Evolutionary conservation across 768 basidiomycete genomes (phyloP), one percentile per base, ranked within the genome.

Genomic region (Hypsizygus marmoreus): DNA sequence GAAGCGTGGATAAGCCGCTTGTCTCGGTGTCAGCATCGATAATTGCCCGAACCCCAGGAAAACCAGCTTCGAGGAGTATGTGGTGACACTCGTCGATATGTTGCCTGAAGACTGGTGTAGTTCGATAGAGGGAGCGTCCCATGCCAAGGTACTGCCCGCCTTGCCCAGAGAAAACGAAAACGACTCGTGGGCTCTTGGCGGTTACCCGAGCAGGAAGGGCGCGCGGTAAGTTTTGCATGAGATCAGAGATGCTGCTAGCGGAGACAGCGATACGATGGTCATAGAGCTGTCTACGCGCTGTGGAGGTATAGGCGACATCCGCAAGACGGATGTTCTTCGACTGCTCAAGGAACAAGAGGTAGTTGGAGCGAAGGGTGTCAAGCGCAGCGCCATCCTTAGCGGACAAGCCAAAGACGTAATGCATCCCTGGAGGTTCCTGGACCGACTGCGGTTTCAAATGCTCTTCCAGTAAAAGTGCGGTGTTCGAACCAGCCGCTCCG

Each of bases 81-180:
- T 43, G 50, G 34, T 88, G 71, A 52, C 86, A 89, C 37, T 77
- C 70, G 53, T 88, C 77, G 16, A 91, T 74, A 35, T 71, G 65
- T 5, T 54, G 46, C 39, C 62, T 71, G 60, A 89, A 88, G 1
- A 75, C 39, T 0, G 71, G 50, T 6, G 70, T 74, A 1, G 71
- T 71, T 29, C 56, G 56, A 45, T 89, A 90, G 12, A 89, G 71
- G 0, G 63, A 59, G 23, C 63, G 47, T 0, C 82, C 86, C 86
- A 88, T 88, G 5, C 80, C 77, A 13, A 69, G 57, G 64, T 84
- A 83, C 50, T 88, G 85, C 24, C 77, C 69, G 29, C 86, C 88
- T 57, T 88, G 84, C 6, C 88, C 88, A 13, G 86, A 82, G 60
- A 87, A 88, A 3, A 88, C 81, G 54, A 89, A 87, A 4, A 80